Evolutionary conservation across 1,284 basidiomycete species (phyloP).

Genomic region (Cryptococcus maquisensis): DNA sequence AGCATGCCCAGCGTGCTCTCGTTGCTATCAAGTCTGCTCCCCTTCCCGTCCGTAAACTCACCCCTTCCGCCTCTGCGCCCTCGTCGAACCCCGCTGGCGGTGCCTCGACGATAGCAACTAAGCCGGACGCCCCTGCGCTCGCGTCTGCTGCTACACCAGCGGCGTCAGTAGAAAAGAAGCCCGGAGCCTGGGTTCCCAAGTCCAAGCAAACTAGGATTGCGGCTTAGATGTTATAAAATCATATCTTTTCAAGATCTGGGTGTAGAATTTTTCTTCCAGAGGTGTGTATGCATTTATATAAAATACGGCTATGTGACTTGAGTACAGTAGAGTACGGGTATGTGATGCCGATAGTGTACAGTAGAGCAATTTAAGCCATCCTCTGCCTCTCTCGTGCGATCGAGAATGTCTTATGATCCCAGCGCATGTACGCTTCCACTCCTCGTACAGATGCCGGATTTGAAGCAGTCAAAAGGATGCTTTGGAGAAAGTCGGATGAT

Average conservation of each 20-base stretch:
- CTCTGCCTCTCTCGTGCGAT: too few species aligned
- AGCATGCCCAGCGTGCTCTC: slow-evolving; percentile 77
- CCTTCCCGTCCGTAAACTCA: slow-evolving; percentile 51
- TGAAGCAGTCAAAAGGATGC: too few species aligned
- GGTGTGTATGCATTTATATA: slow-evolving; percentile 5
- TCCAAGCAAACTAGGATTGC: slow-evolving; percentile 23
- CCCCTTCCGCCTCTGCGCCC: background rate
- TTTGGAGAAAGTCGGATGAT: too few species aligned
- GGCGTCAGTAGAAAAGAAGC: slow-evolving; percentile 11
- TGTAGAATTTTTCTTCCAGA: background rate
- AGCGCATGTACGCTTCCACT: too few species aligned
- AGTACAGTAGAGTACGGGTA: too few species aligned
- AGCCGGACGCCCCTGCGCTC: slow-evolving; percentile 2
- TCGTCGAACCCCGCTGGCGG: background rate
- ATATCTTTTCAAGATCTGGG: too few species aligned
- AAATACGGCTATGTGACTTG: background rate
- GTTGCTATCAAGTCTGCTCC: slow-evolving; percentile 71
- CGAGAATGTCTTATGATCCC: too few species aligned
- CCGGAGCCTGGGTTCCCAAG: slow-evolving; percentile 23
- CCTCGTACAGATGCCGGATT: too few species aligned
- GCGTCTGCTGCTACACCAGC: background rate
- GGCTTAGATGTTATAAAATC: slow-evolving; percentile 16
- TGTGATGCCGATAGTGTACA: too few species aligned
- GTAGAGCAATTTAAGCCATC: too few species aligned
- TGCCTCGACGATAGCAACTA: slow-evolving; percentile 6